Evolutionary conservation across 2,329 filamentous ascomycete species (phyloP).

Genomic region (Colletotrichum tanaceti): DNA sequence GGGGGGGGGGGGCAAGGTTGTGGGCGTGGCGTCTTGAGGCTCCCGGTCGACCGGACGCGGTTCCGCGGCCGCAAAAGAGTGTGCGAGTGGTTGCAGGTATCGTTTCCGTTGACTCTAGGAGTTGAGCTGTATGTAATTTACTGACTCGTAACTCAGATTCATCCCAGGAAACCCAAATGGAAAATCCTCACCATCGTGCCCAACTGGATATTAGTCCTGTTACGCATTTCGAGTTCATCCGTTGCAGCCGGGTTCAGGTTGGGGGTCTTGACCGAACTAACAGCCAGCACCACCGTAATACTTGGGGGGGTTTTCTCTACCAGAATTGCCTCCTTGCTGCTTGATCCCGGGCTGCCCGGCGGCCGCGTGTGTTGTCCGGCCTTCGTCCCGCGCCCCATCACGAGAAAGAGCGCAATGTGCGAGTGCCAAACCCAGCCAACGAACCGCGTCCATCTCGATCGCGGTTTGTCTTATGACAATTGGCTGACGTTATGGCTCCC

Average conservation of each 20-base stretch:
- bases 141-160: conserved; percentile 10
- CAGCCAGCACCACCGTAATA: background rate
- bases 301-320: background rate
- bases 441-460: conserved; percentile 3
- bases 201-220: background rate
- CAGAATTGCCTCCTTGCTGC: background rate
- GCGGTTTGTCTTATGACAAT: conserved; percentile 11
- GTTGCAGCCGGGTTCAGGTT: background rate
- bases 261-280: too few species aligned
- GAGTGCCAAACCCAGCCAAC: background rate
- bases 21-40: conserved; percentile 13
- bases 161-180: background rate
- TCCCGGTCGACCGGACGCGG: background rate
- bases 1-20: conserved; percentile 10
- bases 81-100: conserved; percentile 6
- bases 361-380: background rate
- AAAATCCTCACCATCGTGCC: conserved; percentile 3
- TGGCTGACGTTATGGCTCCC: background rate
- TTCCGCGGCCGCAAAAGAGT: background rate
- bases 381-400: conserved; percentile 10
- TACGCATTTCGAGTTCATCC: background rate
- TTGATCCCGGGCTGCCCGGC: conserved; percentile 2
- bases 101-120: background rate
- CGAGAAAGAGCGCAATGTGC: background rate
- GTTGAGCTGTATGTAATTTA: conserved; percentile 8